Percentiles rank a stretch among this genome's conserved stretches.
Evolutionary conservation across 2,329 filamentous ascomycete species (phyloP).

Genomic region (Aspergillus thermomutatus): DNA sequence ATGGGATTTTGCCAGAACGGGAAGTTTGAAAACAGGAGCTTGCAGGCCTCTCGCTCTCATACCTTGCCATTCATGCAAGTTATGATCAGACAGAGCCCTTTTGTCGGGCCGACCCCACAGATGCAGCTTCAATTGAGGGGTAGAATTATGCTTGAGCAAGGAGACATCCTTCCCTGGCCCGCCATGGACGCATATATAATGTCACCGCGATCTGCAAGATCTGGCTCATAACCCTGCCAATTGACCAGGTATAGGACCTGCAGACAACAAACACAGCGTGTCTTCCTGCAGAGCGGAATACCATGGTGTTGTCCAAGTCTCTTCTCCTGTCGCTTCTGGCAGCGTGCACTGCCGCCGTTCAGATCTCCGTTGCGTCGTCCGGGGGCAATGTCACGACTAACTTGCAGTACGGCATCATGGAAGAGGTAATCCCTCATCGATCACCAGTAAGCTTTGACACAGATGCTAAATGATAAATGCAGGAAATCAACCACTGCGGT

Average conservation of each 20-base stretch:
- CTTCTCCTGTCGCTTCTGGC: slow-evolving; percentile 25
- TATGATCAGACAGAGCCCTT: background rate
- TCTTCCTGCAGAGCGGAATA: background rate
- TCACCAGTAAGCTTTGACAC: background rate
- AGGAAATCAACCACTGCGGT: slow-evolving; percentile 33
- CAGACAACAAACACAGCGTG: slow-evolving; percentile 3
- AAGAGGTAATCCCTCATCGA: slow-evolving; percentile 21
- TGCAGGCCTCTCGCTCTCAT: background rate
- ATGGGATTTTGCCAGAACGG: slow-evolving; percentile 12
- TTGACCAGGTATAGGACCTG: slow-evolving; percentile 8
- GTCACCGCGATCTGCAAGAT: background rate
- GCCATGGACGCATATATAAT: slow-evolving; percentile 5
- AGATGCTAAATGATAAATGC: background rate
- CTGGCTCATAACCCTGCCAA: background rate
- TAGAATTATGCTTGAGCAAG: background rate
- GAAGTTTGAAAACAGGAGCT: background rate
- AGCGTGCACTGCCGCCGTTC: slow-evolving; percentile 21
- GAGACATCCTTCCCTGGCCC: background rate
- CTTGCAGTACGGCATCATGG: slow-evolving; percentile 30
- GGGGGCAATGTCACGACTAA: slow-evolving; percentile 26
- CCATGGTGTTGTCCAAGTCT: slow-evolving; percentile 18
- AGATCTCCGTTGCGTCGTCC: slow-evolving; percentile 27
- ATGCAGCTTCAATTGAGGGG: background rate
- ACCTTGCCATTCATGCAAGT: background rate
- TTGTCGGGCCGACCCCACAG: background rate